Evolutionary conservation across 768 basidiomycete genomes (phyloP).

Genomic region (Trametes cingulata): DNA sequence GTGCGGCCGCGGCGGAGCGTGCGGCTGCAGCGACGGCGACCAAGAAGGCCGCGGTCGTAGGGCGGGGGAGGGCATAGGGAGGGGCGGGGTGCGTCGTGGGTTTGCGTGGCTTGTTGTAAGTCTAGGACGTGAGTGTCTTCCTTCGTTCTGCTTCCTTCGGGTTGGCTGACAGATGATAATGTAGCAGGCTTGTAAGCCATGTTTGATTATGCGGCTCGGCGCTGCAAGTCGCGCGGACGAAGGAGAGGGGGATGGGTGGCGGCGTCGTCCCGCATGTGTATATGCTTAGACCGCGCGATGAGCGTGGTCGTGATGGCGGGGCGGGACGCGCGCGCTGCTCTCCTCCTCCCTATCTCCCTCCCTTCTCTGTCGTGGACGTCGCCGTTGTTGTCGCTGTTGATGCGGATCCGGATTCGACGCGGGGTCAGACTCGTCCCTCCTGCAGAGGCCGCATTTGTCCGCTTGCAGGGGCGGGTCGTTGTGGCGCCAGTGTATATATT

Average conservation of each 20-base stretch:
- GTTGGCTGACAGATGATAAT: not conserved
- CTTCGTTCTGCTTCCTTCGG: not conserved
- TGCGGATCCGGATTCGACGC: not conserved
- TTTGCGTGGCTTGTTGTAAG: constrained; percentile 9
- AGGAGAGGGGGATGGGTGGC: constrained; percentile 1
- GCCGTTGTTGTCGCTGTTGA: not conserved
- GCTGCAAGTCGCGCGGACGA: not conserved
- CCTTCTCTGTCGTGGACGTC: not conserved
- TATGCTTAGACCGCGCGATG: constrained; percentile 6
- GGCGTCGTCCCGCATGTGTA: constrained; percentile 13
- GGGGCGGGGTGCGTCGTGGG: not conserved
- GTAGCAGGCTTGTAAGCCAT: constrained; percentile 17
- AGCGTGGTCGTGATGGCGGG: not conserved
- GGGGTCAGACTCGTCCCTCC: constrained; percentile 1
- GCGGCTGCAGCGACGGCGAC: constrained; percentile 19
- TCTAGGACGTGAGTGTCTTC: constrained; percentile 13
- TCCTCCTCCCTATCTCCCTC: not conserved
- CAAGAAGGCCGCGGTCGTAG: constrained; percentile 6
- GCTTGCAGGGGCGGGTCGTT: constrained; percentile 8
- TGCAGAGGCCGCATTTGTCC: not conserved
- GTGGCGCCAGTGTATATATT: constrained; percentile 19
- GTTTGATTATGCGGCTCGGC: constrained; percentile 9
- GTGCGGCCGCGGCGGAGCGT: constrained; percentile 24
- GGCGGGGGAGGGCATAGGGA: constrained; percentile 7
- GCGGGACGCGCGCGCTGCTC: constrained; percentile 4